A percentile compares a stretch with the other conserved stretches of the same genome.
Conservation (phyloP, 192 early-diverging fungal species). For the Coemansia sp. region DNA sequence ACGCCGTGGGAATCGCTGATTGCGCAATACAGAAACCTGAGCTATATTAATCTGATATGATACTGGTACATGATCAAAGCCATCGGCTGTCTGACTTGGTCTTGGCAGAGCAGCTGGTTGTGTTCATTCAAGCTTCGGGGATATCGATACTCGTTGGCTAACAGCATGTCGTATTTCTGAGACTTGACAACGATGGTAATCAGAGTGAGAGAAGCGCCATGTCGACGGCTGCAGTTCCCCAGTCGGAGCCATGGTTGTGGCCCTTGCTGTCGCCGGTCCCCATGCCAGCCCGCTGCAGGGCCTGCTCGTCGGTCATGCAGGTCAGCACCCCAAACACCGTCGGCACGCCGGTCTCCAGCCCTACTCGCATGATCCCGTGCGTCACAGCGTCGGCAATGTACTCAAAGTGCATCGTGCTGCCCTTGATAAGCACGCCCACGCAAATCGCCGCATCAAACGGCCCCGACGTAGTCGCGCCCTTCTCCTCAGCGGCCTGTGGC, state of each 20-base stretch:
- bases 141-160: too few species aligned
- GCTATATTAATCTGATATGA: background rate
- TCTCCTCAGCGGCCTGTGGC: background rate
- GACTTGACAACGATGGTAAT: background rate
- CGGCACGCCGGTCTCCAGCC: slow-evolving; percentile 82
- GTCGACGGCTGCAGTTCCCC: slow-evolving; percentile 95
- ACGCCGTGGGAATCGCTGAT: too few species aligned
- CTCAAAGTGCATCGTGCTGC: slow-evolving; percentile 98
- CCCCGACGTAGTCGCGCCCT: slow-evolving; percentile 21
- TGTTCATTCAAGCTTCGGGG: too few species aligned
- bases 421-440: slow-evolving; percentile 99
- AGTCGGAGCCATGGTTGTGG: slow-evolving; percentile 97
- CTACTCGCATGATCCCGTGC: slow-evolving; percentile 95
- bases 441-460: slow-evolving; percentile 90
- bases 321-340: slow-evolving; percentile 97
- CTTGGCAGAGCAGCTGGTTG: slow-evolving; percentile 8
- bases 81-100: background rate
- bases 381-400: slow-evolving; percentile 96
- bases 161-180: too few species aligned
- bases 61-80: background rate
- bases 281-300: slow-evolving; percentile 76
- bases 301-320: slow-evolving; percentile 93
- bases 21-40: background rate
- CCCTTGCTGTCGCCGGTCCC: slow-evolving; percentile 57
- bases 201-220: slow-evolving; percentile 75